A percentile compares a stretch with the other conserved stretches of the same genome.
Conservation (phyloP, 2,329 filamentous ascomycete species). For the Aspergillus sp. region DNA sequence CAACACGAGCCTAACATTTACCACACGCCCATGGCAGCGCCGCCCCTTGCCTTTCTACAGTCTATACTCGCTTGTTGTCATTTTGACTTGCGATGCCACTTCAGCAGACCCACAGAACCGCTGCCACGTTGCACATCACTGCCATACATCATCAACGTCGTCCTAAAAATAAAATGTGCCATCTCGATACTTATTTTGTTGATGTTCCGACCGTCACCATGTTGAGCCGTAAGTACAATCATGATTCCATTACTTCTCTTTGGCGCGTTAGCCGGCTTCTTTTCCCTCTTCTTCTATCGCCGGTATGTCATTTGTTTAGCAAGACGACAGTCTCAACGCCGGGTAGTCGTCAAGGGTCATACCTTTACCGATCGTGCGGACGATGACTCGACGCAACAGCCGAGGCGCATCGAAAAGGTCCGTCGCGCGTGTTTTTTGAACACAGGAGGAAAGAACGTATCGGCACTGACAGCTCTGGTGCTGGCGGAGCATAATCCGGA, state of each 20-base stretch:
- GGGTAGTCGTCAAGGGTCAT: constrained; percentile 13
- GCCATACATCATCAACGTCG: not conserved
- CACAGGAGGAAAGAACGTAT: constrained; percentile 20
- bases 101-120: not conserved
- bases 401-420: constrained; percentile 9
- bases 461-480: constrained; percentile 17
- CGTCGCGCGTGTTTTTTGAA: constrained; percentile 18
- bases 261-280: constrained; percentile 12
- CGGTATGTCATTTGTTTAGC: constrained; percentile 1
- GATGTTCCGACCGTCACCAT: not conserved
- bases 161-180: not conserved
- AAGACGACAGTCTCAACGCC: constrained; percentile 5
- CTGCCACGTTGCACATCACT: not conserved
- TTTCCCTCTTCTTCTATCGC: constrained; percentile 9
- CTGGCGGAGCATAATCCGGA: constrained; percentile 21
- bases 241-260: constrained; percentile 10
- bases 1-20: not conserved
- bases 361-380: constrained; percentile 13
- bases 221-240: constrained; percentile 1
- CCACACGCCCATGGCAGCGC: not conserved
- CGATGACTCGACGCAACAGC: not conserved
- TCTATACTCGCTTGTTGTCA: too few species aligned
- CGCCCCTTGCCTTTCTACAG: too few species aligned
- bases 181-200: not conserved
- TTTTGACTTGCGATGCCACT: not conserved